Base-by-base conservation (phyloP, 2,329 filamentous ascomycete species). In the Sporothrix mexicana region DNA sequence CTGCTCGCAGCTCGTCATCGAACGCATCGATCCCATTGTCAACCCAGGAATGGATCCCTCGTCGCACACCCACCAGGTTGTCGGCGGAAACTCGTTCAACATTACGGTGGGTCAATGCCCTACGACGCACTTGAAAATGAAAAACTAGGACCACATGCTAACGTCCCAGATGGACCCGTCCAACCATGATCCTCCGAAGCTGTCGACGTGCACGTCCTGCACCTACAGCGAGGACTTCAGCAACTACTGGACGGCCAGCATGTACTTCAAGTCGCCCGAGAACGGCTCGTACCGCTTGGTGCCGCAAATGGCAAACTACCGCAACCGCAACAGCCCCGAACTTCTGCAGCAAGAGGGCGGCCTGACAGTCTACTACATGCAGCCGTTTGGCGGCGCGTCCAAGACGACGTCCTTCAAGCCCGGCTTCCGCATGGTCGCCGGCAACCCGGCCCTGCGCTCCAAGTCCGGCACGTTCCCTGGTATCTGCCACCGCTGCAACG, bases 401-500 rank as follows among this genome's bases (percentile, higher is more conserved):
- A 76, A 79, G 73, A 74, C 83, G 12, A 84, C 81, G 5, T 82
- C 82, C 23, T 84, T 84, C 77, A 81, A 80, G 79, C 80, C 81
- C 74, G 83, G 83, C 72, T 85, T 85, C 82, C 83, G 83, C 71
- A 85, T 85, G 83, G 79, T 59, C 12, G 55, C 55, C 55, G 55
- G 55, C 55, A 59, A 59, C 23, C 81, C 73, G 78, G 77, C 78
- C 79, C 81, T 76, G 82, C 83, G 75, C 77, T 78, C 72, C 82
- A 82, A 78, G 83, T 30, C 55, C 4, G 55, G 55, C 55, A 61
- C 57, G 13, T 36, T n/a, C 25, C 57, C 57, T 5, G 57, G 57
- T 6, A 61, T 85, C 79, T 85, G 83, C 81, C 83, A 85, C 77
- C 81, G 83, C 71, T 84, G 83, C 80, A 85, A 81, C 8, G 57